A percentile compares a stretch with the other conserved stretches of the same genome.
Evolutionary conservation across 1,284 basidiomycete species (phyloP).

Genomic region (Mrakiaceae sp.): DNA sequence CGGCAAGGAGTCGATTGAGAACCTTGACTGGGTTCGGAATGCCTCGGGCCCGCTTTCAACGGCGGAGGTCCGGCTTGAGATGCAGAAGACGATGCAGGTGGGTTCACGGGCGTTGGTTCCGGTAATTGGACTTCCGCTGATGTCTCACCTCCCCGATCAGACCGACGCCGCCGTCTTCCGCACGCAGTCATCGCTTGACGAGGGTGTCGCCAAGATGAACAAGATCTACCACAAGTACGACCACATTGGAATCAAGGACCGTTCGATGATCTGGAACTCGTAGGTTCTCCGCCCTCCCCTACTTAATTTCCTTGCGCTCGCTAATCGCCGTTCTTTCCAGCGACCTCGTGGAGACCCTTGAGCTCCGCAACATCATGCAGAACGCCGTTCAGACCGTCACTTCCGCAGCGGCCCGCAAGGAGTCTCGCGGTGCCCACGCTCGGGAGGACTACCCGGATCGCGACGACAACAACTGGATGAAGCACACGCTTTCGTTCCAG

Average conservation of each 20-base stretch:
- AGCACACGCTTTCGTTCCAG: conserved; percentile 82
- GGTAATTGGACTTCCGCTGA: not conserved
- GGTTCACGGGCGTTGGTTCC: conserved; percentile 34
- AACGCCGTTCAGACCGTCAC: conserved; percentile 93
- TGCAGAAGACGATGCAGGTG: conserved; percentile 98
- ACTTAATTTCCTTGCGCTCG: conserved; percentile 8
- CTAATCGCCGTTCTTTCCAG: not conserved
- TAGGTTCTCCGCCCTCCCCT: conserved; percentile 35
- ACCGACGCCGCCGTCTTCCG: conserved; percentile 45
- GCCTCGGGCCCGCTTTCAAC: conserved; percentile 74
- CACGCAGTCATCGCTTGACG: conserved; percentile 80
- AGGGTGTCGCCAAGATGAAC: conserved; percentile 79
- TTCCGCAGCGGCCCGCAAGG: conserved; percentile 88
- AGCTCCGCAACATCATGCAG: conserved; percentile 90
- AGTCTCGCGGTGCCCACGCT: conserved; percentile 94
- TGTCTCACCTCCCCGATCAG: conserved; percentile 15
- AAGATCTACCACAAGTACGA: conserved; percentile 79
- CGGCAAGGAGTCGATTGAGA: conserved; percentile 74
- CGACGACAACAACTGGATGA: conserved; percentile 91
- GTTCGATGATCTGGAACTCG: conserved; percentile 99
- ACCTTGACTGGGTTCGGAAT: conserved; percentile 80
- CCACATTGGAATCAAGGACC: conserved; percentile 90
- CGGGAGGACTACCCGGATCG: conserved; percentile 80
- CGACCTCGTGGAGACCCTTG: conserved; percentile 92
- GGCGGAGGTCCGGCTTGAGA: conserved; percentile 79